Evolutionary conservation across 176 grass and related monocot genomes (phyloP).

Genomic region (Phoenix roebelenii): DNA sequence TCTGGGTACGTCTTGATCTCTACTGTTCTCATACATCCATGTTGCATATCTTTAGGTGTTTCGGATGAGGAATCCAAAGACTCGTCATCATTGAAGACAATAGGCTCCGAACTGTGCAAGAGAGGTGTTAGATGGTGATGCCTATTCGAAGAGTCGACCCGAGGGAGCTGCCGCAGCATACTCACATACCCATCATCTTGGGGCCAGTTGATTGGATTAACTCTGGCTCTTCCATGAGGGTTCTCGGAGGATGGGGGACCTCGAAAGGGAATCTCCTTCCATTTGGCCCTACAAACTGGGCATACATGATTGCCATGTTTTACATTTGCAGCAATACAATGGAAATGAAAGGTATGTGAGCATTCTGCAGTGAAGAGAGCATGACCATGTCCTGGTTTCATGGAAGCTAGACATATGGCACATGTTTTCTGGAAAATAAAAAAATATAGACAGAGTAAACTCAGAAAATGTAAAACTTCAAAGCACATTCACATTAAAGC

Average conservation of each 20-base stretch:
- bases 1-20: conserved; percentile 78
- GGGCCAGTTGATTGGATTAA: conserved; percentile 37
- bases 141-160: conserved; percentile 42
- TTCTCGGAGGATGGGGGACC: conserved; percentile 29
- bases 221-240: conserved; percentile 34
- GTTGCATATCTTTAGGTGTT: conserved; percentile 13
- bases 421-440: conserved; percentile 57
- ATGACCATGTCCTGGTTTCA: conserved; percentile 77
- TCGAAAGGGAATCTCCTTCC: conserved; percentile 74
- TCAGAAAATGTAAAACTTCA: not conserved
- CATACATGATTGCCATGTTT: conserved; percentile 66
- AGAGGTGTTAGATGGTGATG: conserved; percentile 41
- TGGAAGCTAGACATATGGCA: conserved; percentile 69
- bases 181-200: conserved; percentile 49
- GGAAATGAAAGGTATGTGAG: conserved; percentile 77
- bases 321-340: conserved; percentile 80
- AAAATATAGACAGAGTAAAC: conserved; percentile 1
- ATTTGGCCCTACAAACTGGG: conserved; percentile 59
- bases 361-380: conserved; percentile 86
- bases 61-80: conserved; percentile 39
- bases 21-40: conserved; percentile 42
- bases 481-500: not conserved
- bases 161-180: conserved; percentile 54
- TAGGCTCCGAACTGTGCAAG: conserved; percentile 47
- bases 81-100: conserved; percentile 66